These are phyloP conservation scores for Cercospora sesami DNA, from an alignment of 2,329 filamentous ascomycete genomes.

Conservation along the genomic window DNA sequence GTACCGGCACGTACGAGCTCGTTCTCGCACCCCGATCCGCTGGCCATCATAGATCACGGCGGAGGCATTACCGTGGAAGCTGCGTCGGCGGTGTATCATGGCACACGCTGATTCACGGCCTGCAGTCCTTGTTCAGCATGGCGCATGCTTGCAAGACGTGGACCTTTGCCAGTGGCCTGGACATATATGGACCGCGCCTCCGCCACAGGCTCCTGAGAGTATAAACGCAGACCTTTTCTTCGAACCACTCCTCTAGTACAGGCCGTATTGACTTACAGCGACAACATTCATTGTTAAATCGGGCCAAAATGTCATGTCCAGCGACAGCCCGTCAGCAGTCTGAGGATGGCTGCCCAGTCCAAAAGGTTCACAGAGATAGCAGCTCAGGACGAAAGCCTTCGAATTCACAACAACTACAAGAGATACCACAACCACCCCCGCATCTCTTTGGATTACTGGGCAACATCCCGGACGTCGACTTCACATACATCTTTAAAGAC, in stretches of 20 bases:
- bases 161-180: background rate
- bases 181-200: background rate
- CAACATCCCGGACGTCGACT: slow-evolving; percentile 26
- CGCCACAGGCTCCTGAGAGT: background rate
- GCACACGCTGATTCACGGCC: background rate
- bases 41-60: background rate
- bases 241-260: background rate
- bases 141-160: background rate
- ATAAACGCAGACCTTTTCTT: background rate
- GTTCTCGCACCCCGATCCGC: background rate
- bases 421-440: slow-evolving; percentile 29
- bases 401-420: background rate
- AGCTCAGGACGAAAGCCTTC: background rate
- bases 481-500: slow-evolving; percentile 16
- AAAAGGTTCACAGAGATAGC: background rate
- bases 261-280: background rate
- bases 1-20: background rate
- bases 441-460: slow-evolving; percentile 22
- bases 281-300: background rate
- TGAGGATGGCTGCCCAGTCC: background rate
- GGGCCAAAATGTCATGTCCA: background rate
- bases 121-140: background rate
- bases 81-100: background rate
- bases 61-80: background rate
- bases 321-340: background rate